A percentile compares a stretch with the other conserved stretches of the same genome.
Conservation (phyloP, 805 yeast genomes). For the Jamesozyma jinghongensis region DNA sequence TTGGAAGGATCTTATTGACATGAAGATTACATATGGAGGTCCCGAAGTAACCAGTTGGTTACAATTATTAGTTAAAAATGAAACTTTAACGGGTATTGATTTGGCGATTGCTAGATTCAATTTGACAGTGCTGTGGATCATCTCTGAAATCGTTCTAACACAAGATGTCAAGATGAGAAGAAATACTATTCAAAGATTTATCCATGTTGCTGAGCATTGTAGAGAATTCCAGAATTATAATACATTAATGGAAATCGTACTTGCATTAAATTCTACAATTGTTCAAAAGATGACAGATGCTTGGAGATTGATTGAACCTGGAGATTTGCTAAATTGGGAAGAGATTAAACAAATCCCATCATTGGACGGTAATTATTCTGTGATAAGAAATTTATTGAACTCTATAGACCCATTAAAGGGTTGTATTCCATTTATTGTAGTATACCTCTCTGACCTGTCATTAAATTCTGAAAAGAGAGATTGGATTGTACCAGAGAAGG, state of each 20-base stretch:
- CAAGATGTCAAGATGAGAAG: constrained; percentile 49
- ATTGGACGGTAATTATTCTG: constrained; percentile 63
- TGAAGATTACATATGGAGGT: constrained; percentile 60
- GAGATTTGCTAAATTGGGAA: constrained; percentile 59
- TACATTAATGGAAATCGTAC: constrained; percentile 75
- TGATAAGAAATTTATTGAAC: constrained; percentile 41
- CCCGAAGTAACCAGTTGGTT: constrained; percentile 78
- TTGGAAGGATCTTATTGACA: constrained; percentile 80
- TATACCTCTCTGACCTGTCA: constrained; percentile 74
- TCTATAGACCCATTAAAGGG: constrained; percentile 61
- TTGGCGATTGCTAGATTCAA: constrained; percentile 80
- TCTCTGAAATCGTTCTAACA: constrained; percentile 76
- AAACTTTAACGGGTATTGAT: constrained; percentile 61
- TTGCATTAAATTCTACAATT: constrained; percentile 66
- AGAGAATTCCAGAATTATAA: constrained; percentile 68
- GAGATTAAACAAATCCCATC: constrained; percentile 63
- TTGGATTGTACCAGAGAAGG: constrained; percentile 27
- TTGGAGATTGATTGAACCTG: constrained; percentile 66
- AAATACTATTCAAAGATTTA: constrained; percentile 70
- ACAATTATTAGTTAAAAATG: constrained; percentile 53
- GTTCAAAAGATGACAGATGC: constrained; percentile 54
- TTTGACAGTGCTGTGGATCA: constrained; percentile 82
- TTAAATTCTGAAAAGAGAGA: constrained; percentile 43
- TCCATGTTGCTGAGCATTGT: constrained; percentile 77
- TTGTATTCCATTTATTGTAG: constrained; percentile 82